These are phyloP conservation scores for Vicia villosa DNA, from an alignment of 306 rosid species.

Conservation along the genomic window DNA sequence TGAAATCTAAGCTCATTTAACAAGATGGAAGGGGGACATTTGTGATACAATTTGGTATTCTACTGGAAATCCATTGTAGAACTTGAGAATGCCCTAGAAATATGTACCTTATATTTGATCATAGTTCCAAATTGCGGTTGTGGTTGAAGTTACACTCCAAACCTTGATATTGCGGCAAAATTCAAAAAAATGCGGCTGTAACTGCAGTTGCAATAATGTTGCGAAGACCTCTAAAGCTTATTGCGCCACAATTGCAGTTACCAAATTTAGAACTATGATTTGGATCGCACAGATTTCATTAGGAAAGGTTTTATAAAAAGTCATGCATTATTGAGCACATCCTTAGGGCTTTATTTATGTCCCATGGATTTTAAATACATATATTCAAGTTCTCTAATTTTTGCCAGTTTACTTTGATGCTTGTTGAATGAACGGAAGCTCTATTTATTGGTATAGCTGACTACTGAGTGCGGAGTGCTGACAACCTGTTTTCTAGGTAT, in stretches of 20 bases:
- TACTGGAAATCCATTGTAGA: constrained; percentile 9
- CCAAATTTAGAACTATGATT: neutral
- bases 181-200: neutral
- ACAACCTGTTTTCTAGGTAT: no score
- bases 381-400: no score
- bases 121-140: neutral
- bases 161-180: neutral
- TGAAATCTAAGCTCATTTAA: no score
- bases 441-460: no score
- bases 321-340: neutral
- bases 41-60: constrained; percentile 15
- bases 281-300: neutral
- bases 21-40: neutral
- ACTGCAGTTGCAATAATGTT: neutral
- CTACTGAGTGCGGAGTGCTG: no score
- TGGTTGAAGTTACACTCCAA: neutral
- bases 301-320: constrained; percentile 1
- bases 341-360: no score
- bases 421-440: no score
- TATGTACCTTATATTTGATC: neutral
- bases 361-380: no score
- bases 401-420: no score
- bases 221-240: neutral
- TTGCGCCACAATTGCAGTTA: neutral
- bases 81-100: neutral